Evolutionary conservation across 148 eudicot genomes (phyloP), one percentile per base, ranked within the genome.

Genomic region (Fagopyrum homotropicum): DNA sequence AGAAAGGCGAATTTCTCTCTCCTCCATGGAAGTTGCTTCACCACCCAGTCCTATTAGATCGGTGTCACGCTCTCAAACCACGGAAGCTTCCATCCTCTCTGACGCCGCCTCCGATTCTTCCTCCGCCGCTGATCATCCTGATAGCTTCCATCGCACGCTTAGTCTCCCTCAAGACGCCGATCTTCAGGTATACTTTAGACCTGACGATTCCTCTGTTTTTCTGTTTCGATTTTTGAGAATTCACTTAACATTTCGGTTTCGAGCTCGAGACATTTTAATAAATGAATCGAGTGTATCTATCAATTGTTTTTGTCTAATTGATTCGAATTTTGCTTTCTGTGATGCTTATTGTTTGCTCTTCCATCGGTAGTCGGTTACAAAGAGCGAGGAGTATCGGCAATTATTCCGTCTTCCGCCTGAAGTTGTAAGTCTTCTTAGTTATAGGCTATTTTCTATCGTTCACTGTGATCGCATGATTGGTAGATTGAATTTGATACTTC

Each of bases 81-180:
- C 78, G 85, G 81, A 35, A 35, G 40, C 40, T 35, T 35, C 82
- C 4, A 66, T 75, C 5, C 46, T 72, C 44, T 72, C 78, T 70
- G 16, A 83, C 17, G 75, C 84, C 52, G 87, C 64, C 69, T 78
- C 78, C 22, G 61, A 9, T 12, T 49, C 52, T 49, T 35, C 77
- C 12, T 79, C 77, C 70, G 46, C 47, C 7, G 16, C 59, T 22
- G 83, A 72, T 64, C 64, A 60, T 2, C 11, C 82, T 66, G 77
- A 79, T 76, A 80, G 52, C 72, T 9, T 51, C n/a, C 55, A 66
- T 77, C 75, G 70, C 44, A 61, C 80, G 0, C 61, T 79, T 16
- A 79, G 66, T 51, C 73, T 74, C 47, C 46, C 82, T n/a, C 79
- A n/a, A 52, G 81, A 81, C 55, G 52, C 78, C 46, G 84, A 83